Percentiles rank a stretch among this genome's conserved stretches.
Evolutionary conservation across 345 rosid species (phyloP).

Genomic region (Eucalyptus sp.): DNA sequence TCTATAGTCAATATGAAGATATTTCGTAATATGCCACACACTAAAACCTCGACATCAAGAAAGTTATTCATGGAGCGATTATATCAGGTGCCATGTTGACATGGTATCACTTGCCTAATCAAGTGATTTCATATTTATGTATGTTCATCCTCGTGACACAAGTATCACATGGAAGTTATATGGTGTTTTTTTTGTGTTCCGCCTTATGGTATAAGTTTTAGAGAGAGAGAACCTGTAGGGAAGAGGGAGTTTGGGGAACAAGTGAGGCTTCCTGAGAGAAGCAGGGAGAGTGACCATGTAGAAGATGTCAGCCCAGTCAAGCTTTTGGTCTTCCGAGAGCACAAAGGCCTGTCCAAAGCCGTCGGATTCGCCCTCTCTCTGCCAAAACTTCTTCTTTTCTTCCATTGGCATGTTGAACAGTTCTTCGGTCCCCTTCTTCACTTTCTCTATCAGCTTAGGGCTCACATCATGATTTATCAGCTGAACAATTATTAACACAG

Average conservation of each 20-base stretch:
- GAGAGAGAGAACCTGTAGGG: not conserved
- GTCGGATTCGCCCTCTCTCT: not conserved
- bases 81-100: fast-evolving
- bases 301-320: not conserved
- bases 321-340: conserved; percentile 2
- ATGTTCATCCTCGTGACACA: not conserved
- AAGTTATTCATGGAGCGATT: not conserved
- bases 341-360: conserved; percentile 2
- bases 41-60: not conserved
- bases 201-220: not conserved
- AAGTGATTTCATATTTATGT: not conserved
- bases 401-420: not conserved
- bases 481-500: not conserved
- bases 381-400: not conserved
- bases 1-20: not conserved
- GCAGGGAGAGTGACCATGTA: not conserved
- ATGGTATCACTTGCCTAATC: not conserved
- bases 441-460: not conserved
- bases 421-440: not conserved
- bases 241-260: not conserved
- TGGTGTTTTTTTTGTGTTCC: not conserved
- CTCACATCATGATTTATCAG: not conserved
- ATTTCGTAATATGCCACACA: not conserved
- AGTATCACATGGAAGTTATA: not conserved
- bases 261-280: not conserved